Base-by-base conservation (phyloP, 108 stramenopile species). In the Pelagomonas calceolata region DNA sequence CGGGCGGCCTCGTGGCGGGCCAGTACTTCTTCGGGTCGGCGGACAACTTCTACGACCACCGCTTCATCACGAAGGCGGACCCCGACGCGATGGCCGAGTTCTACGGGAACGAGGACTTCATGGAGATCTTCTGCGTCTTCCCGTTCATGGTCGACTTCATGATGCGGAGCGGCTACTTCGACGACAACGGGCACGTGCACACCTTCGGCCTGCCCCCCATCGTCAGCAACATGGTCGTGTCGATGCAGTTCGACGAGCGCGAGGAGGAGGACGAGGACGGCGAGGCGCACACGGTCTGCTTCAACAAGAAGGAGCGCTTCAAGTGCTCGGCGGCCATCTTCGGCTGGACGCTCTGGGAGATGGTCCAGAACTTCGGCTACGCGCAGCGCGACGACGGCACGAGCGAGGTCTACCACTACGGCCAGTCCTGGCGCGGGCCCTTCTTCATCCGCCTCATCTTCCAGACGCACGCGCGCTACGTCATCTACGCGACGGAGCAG, bases 261-360 rank as follows among this genome's bases (percentile, higher is more conserved):
- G 63, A 71, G 32, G 79, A 78, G 21, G 70, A 75, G 15, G 32
- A 68, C 37, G 68, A 70, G 67, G 31, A 64, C 30, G n/a, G 64
- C 32, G 39, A 68, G 30, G 68, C n/a, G 30, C 10, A 10, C 26
- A 68, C 68, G 21, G 34, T 43, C 39, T 68, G 68, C 74, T 77
- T 82, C 79, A 82, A 82, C 79, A 82, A 82, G 69, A 43, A 79
- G 68, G 82, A 82, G 37, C 75, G 76, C 14, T 82, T 82, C 43
- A 73, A 74, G 73, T 43, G 39, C 39, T 10, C 39, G 39, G 74
- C 80, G 39, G 66, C 45, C 7, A 67, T 80, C 36, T 70, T 67
- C 29, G 81, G 81, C 60, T 78, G 32, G 33, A 77, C 64, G 51
- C 39, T 68, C 36, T 82, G 82, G 82, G 79, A 82, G 36, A 82